Evolutionary conservation across 1,284 basidiomycete genomes (phyloP), one percentile per base, ranked within the genome.

Genomic region (Pseudozyma sp.): DNA sequence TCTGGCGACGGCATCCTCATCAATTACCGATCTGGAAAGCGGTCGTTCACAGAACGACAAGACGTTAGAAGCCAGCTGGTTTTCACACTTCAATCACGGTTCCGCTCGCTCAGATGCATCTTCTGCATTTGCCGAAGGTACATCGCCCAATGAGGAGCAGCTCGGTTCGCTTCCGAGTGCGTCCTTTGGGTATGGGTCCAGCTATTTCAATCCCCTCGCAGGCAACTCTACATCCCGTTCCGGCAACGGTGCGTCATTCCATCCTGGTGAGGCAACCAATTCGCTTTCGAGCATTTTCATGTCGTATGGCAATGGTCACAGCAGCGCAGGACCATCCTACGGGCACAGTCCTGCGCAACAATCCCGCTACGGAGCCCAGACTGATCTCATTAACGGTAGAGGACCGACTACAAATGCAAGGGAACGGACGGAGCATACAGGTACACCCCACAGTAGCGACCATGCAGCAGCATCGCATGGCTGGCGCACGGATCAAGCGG

Each of bases 281-380:
- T 68, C 70, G 9, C 45, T 73, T 5, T 73, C 70, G 16, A 73
- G 70, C 54, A 73, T 73, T 52, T 68, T 68, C 34, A 52, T 73
- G 53, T 64, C 64, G n/a, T 68, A 70, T 52, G 59, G 45, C 34
- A 31, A 48, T 21, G 68, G 45, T 36, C 49, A 44, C 6, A 39
- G 25, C 19, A 42, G 21, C 18, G 40, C 49, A 5, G 49, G 39
- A 9, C 19, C 48, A 8, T 19, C 43, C 5, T 50, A 43, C 18
- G 57, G 47, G 12, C 16, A 49, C 11, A 56, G 42, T 39, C 51
- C 68, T 11, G 36, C 50, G 35, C 36, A 18, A 39, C 40, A 11
- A 5, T 31, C 35, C 7, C 48, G 45, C 10, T 45, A 52, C 12
- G 45, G 36, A 34, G 19, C 8, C 18, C 42, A 43, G n/a, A 42